Percentiles rank a stretch among this genome's conserved stretches.
Evolutionary conservation across 331 rosid genomes (phyloP).

Genomic region (Telfairia occidentalis): DNA sequence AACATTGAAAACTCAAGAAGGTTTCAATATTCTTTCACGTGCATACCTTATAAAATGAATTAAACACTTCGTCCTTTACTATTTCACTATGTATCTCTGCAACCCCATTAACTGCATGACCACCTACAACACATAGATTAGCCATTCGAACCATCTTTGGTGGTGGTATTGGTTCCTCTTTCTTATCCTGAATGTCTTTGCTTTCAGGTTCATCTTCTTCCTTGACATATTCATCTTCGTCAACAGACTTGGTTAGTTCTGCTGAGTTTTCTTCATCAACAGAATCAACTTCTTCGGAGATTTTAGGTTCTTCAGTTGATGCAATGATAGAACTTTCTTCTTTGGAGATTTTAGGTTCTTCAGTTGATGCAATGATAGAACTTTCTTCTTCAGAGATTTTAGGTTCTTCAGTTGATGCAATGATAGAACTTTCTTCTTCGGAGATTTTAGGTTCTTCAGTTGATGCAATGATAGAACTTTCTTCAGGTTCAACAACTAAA

Average conservation of each 20-base stretch:
- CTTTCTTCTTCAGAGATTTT: conserved; percentile 32
- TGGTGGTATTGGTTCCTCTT: conserved; percentile 43
- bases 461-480: conserved; percentile 16
- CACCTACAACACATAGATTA: conserved; percentile 88
- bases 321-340: conserved; percentile 22
- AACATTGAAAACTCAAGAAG: neutral
- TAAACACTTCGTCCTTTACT: conserved; percentile 87
- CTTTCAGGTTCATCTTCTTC: conserved; percentile 22
- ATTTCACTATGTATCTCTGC: conserved; percentile 99
- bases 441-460: conserved; percentile 2
- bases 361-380: conserved; percentile 12
- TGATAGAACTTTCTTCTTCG: conserved; percentile 21
- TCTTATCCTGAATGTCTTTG: conserved; percentile 25
- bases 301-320: conserved; percentile 10
- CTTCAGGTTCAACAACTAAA: conserved; percentile 42
- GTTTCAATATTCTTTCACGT: neutral
- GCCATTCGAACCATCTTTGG: conserved; percentile 95
- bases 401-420: conserved; percentile 11
- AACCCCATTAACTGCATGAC: conserved; percentile 97
- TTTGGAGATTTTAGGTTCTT: conserved; percentile 7
- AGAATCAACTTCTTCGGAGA: conserved; percentile 22
- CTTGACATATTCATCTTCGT: conserved; percentile 13
- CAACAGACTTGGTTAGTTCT: conserved; percentile 28
- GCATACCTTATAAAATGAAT: conserved; percentile 70
- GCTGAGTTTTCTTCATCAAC: conserved; percentile 23